Percentiles rank a stretch among this genome's conserved stretches.
phyloP scores from a whole-genome alignment of 768 basidiomycete species.

The Phanerochaete carnosa region DNA sequence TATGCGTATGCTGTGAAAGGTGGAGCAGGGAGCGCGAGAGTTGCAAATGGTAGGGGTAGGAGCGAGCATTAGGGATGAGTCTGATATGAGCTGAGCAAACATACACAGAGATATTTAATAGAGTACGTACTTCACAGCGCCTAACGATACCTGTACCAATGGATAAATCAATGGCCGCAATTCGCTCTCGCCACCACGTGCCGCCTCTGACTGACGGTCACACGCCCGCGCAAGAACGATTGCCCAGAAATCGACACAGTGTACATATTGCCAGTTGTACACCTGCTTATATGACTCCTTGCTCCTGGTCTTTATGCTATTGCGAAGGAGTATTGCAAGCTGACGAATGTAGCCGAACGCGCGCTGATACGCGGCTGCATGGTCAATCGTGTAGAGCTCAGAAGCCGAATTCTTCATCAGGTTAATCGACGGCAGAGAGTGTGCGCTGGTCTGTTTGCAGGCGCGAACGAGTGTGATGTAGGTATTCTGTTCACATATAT shows the following conservation, averaged over 20 bases:
- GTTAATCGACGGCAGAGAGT: constrained; percentile 89
- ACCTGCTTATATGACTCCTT: constrained; percentile 94
- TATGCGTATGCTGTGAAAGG: constrained; percentile 77
- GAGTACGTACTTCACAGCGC: constrained; percentile 86
- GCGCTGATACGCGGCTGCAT: constrained; percentile 80
- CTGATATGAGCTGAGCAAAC: constrained; percentile 36
- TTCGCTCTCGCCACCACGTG: constrained; percentile 63
- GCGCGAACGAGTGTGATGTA: constrained; percentile 85
- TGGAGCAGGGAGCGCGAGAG: constrained; percentile 85
- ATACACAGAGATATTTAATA: not conserved
- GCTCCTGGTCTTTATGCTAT: constrained; percentile 84
- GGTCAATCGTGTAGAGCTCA: constrained; percentile 82
- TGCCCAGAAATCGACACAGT: constrained; percentile 95
- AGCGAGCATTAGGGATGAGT: constrained; percentile 85
- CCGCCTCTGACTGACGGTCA: constrained; percentile 50
- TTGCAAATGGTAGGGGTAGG: constrained; percentile 94
- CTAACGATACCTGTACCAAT: constrained; percentile 89
- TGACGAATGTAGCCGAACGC: constrained; percentile 96
- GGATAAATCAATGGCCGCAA: constrained; percentile 91
- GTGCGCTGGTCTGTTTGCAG: constrained; percentile 78
- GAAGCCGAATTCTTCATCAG: constrained; percentile 98
- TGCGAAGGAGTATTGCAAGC: constrained; percentile 88
- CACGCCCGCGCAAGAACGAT: constrained; percentile 84
- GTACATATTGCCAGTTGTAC: constrained; percentile 98
- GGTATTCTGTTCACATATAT: constrained; percentile 52